These are phyloP conservation scores for Paecilomyces niveus DNA, from an alignment of 2,329 filamentous ascomycete species.

Conservation along the genomic window DNA sequence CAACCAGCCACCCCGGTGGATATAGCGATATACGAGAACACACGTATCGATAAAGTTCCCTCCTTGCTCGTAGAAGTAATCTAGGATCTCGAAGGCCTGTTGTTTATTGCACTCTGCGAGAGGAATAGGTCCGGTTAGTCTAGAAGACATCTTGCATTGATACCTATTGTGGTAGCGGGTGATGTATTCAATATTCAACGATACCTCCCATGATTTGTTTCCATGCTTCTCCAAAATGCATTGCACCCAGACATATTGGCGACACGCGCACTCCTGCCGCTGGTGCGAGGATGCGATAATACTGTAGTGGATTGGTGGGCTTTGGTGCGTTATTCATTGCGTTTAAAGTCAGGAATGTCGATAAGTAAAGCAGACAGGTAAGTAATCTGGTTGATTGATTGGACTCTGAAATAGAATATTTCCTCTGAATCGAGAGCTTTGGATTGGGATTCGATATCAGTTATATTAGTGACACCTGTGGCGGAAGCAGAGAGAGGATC, in stretches of 20 bases:
- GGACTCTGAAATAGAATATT: not conserved
- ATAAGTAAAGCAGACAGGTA: not conserved
- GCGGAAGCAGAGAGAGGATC: not conserved
- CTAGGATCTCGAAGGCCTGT: constrained; percentile 39
- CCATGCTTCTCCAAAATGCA: not conserved
- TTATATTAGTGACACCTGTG: not conserved
- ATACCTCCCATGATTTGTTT: not conserved
- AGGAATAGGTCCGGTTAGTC: constrained; percentile 10
- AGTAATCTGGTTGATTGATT: no score
- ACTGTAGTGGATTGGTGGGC: not conserved
- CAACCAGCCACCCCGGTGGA: not conserved
- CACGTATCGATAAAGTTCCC: constrained; percentile 50
- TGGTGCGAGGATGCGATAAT: constrained; percentile 2
- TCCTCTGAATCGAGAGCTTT: not conserved
- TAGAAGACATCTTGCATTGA: constrained; percentile 12
- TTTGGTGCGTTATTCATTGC: not conserved
- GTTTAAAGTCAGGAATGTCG: not conserved
- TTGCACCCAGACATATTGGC: constrained; percentile 3
- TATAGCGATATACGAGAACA: not conserved
- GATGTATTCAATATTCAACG: not conserved
- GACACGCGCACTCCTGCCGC: constrained; percentile 3
- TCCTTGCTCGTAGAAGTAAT: constrained; percentile 41
- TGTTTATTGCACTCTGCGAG: constrained; percentile 41
- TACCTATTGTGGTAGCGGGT: not conserved
- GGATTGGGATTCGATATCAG: not conserved